phyloP scores from a whole-genome alignment of 768 basidiomycete genomes.

The Rickenella mellea region DNA sequence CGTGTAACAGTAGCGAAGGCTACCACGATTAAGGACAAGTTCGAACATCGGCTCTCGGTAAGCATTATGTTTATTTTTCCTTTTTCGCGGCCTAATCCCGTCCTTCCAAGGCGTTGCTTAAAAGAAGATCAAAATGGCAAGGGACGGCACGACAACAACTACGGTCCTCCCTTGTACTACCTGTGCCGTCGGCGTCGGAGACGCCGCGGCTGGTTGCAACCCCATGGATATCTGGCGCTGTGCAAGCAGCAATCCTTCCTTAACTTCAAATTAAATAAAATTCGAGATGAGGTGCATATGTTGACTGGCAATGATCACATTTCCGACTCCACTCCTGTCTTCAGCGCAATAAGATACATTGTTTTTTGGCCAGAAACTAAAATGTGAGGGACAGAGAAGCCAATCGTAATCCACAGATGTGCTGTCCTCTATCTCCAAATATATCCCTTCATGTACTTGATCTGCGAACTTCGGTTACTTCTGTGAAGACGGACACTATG shows the following conservation, averaged over 20 bases:
- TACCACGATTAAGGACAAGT: conserved; percentile 91
- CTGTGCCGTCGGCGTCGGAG: conserved; percentile 98
- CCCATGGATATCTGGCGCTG: conserved; percentile 99
- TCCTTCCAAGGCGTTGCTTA: conserved; percentile 84
- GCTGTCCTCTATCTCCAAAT: conserved; percentile 94
- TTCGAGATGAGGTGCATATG: too few relatives aligned
- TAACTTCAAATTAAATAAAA: too few relatives aligned
- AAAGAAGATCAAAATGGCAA: conserved; percentile 95
- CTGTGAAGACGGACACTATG: conserved; percentile 28
- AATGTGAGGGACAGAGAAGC: neutral
- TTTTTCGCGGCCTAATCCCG: conserved; percentile 5
- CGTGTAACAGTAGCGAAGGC: conserved; percentile 99
- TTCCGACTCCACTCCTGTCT: conserved; percentile 91
- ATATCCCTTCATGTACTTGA: conserved; percentile 89
- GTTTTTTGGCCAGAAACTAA: conserved; percentile 30
- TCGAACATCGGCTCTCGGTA: conserved; percentile 97
- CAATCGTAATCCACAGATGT: conserved; percentile 20
- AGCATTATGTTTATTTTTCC: conserved; percentile 16
- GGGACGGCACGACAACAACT: conserved; percentile 96
- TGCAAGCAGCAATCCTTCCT: too few relatives aligned
- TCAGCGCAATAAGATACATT: conserved; percentile 79
- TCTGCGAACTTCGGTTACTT: conserved; percentile 98
- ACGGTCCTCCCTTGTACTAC: conserved; percentile 96
- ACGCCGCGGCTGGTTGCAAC: conserved; percentile 97
- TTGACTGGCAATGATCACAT: conserved; percentile 86